phyloP scores from a whole-genome alignment of 1,284 basidiomycete species.

The Apiotrichum laibachii region DNA sequence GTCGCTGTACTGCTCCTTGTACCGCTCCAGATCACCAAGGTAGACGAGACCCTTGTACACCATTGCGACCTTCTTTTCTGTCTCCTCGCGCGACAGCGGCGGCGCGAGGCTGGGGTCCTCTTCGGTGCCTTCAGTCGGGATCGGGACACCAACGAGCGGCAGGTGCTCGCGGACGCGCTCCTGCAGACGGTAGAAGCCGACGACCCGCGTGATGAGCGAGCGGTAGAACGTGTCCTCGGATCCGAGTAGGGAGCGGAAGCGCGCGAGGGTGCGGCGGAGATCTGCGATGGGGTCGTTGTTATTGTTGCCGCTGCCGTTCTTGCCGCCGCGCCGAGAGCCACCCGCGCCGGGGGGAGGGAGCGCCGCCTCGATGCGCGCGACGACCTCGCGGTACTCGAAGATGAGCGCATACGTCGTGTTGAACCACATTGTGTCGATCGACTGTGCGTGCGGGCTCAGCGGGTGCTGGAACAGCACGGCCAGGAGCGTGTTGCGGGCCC shows the following conservation, averaged over 20 bases:
- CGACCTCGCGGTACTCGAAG: constrained; percentile 71
- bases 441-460: constrained; percentile 69
- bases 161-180: constrained; percentile 50
- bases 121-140: constrained; percentile 29
- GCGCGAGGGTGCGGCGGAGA: constrained; percentile 76
- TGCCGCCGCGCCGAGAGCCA: neutral
- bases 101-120: constrained; percentile 40
- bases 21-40: constrained; percentile 89
- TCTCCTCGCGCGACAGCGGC: constrained; percentile 56
- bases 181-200: constrained; percentile 59
- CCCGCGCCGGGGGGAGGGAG: constrained; percentile 25
- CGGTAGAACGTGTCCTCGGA: constrained; percentile 87
- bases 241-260: constrained; percentile 79
- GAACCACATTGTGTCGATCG: constrained; percentile 85
- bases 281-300: constrained; percentile 61
- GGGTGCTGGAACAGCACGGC: constrained; percentile 72
- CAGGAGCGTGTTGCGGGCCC: constrained; percentile 72
- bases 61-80: constrained; percentile 63
- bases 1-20: constrained; percentile 73
- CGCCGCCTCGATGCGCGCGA: constrained; percentile 62
- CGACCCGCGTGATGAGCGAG: constrained; percentile 68
- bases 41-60: constrained; percentile 86
- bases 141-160: constrained; percentile 58
- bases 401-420: constrained; percentile 87
- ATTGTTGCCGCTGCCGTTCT: neutral